Evolutionary conservation across 306 rosid species (phyloP), one percentile per base, ranked within the genome.

Genomic region (Vigna angularis): DNA sequence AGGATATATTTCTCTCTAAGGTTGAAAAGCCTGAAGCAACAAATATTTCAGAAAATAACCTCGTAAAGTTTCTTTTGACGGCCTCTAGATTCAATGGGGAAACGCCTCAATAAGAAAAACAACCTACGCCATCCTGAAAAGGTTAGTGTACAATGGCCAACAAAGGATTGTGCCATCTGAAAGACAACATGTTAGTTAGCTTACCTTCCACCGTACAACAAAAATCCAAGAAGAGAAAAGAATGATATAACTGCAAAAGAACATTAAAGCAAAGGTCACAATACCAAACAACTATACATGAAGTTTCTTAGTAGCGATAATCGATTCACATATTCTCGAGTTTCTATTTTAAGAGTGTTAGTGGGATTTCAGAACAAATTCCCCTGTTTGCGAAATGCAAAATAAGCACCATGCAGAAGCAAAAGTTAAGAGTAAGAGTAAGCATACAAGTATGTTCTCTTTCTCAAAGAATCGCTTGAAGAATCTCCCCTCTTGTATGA

Each of bases 121-220:
- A 92, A 65, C 90, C 96, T 92, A 75, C 32, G 50, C n/a, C 79
- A 66, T 75, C 18, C 12, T 17, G 55, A 24, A 32, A 15, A 70
- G 22, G 75, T 68, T 70, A 77, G 64, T 44, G 24, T 34, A 70
- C 62, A 26, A 42, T 56, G 20, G 12, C 32, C 42, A 15, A 79
- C 74, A 15, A 72, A 24, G 44, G 57, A 66, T 17, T 4, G 50
- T 42, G 14, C 15, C 38, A 36, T 18, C 15, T 11, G 34, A 48
- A 65, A 55, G 64, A 34, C 1, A 67, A 63, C 12, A 53, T 11
- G 5, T 45, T 12, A 45, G 50, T 11, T 15, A 11, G 15, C 63
- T 85, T 88, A 90, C 97, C 97, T 90, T 80, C 97, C 97, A 72
- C 97, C 97, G 74, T 92, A 92, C 70, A 87, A 66, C 85, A 92